Conservation (phyloP, 2,329 filamentous ascomycete genomes). For the Alternaria longipes region DNA sequence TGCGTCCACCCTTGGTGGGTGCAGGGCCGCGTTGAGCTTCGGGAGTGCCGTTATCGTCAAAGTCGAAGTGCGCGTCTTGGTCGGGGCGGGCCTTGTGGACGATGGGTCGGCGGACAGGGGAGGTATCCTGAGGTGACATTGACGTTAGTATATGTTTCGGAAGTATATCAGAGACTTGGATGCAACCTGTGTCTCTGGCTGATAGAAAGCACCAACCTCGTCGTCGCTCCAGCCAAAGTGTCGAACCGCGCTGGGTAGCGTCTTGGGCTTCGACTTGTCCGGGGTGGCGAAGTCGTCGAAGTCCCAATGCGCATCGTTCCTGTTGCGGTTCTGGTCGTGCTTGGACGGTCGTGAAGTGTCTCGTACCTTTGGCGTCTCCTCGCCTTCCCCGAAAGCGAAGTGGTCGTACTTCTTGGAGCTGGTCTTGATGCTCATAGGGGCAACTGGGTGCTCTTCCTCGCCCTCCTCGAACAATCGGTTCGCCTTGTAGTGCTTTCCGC, state of each 20-base stretch:
- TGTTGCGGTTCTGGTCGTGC: constrained; percentile 15
- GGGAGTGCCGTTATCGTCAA: constrained; percentile 76
- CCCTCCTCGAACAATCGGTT: constrained; percentile 67
- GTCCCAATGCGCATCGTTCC: constrained; percentile 68
- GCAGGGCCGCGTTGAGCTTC: constrained; percentile 56
- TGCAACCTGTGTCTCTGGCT: constrained; percentile 27
- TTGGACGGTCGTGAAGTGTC: constrained; percentile 65
- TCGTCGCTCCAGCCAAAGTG: constrained; percentile 81
- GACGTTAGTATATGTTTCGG: constrained; percentile 29
- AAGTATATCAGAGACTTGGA: constrained; percentile 6
- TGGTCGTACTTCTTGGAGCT: constrained; percentile 85
- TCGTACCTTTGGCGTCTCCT: constrained; percentile 51
- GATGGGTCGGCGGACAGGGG: constrained; percentile 66
- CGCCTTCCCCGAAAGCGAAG: constrained; percentile 80
- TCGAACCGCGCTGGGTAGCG: constrained; percentile 73
- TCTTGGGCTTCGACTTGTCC: constrained; percentile 73
- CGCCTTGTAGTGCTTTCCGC: constrained; percentile 61
- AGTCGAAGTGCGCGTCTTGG: constrained; percentile 82
- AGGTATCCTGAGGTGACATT: constrained; percentile 59
- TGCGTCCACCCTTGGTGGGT: constrained; percentile 58
- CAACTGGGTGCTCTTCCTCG: constrained; percentile 52
- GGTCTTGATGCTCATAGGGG: constrained; percentile 63
- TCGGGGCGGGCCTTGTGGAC: constrained; percentile 77
- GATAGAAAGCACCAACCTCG: constrained; percentile 55
- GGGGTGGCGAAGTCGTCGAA: constrained; percentile 91